phyloP scores from a whole-genome alignment of 2,329 filamentous ascomycete species.

The Phialophora macrospora region DNA sequence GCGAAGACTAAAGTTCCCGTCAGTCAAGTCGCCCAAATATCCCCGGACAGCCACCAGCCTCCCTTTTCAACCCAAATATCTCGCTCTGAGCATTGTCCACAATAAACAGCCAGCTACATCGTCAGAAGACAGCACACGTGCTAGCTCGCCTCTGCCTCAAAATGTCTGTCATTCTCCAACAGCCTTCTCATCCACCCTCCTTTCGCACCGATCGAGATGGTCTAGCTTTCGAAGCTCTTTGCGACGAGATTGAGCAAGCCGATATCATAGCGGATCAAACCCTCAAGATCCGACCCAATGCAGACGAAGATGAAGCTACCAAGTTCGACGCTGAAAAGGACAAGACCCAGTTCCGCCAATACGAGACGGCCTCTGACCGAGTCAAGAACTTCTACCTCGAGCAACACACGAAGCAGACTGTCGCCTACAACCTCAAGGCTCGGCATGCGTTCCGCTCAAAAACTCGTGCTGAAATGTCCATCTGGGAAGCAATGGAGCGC shows the following conservation, averaged over 20 bases:
- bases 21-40: not conserved
- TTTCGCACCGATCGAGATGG: constrained; percentile 56
- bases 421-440: constrained; percentile 78
- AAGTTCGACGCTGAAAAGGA: constrained; percentile 76
- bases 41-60: not conserved
- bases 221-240: constrained; percentile 62
- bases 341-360: constrained; percentile 80
- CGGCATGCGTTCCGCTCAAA: constrained; percentile 72
- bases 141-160: constrained; percentile 1
- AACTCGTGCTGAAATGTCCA: constrained; percentile 74
- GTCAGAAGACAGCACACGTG: not conserved
- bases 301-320: constrained; percentile 57
- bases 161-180: constrained; percentile 33
- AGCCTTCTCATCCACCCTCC: constrained; percentile 26
- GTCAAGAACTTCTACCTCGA: constrained; percentile 86
- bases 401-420: constrained; percentile 64
- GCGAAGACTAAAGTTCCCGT: not conserved
- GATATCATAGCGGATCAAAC: constrained; percentile 64
- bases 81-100: not conserved
- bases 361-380: constrained; percentile 78
- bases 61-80: not conserved
- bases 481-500: constrained; percentile 93
- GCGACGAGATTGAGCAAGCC: constrained; percentile 64
- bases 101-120: not conserved
- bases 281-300: constrained; percentile 50